phyloP scores from a whole-genome alignment of 805 yeast genomes.

The Metschnikowia borealis region DNA sequence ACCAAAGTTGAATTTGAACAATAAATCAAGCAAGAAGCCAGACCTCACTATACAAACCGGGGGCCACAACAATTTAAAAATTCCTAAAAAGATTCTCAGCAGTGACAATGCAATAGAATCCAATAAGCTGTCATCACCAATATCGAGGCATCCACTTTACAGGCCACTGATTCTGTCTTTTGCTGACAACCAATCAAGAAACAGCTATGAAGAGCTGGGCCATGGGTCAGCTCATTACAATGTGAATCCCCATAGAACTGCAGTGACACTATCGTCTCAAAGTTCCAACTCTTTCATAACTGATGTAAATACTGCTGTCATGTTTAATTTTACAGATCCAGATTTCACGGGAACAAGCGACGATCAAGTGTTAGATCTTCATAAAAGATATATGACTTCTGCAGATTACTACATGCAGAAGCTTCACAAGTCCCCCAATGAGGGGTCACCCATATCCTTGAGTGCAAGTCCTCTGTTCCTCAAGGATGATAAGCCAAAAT shows the following conservation, averaged over 20 bases:
- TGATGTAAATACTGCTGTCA: slow-evolving; percentile 6
- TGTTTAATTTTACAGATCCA: slow-evolving; percentile 12
- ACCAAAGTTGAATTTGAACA: slow-evolving; percentile 2
- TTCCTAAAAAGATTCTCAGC: slow-evolving; percentile 8
- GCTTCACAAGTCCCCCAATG: slow-evolving; percentile 7
- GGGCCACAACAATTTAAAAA: slow-evolving; percentile 7
- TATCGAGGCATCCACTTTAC: slow-evolving; percentile 1
- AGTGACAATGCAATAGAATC: slow-evolving; percentile 1
- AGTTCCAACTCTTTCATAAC: slow-evolving; percentile 13
- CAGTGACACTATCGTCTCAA: slow-evolving; percentile 13
- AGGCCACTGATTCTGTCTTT: slow-evolving; percentile 2
- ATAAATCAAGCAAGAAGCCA: slow-evolving; percentile 3
- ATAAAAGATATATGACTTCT: slow-evolving; percentile 14
- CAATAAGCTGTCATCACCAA: slow-evolving; percentile 2
- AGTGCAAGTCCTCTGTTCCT: background rate
- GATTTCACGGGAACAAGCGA: slow-evolving; percentile 4
- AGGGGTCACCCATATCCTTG: background rate
- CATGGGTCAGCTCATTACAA: background rate
- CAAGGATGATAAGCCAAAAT: slow-evolving; percentile 4
- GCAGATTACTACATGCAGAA: slow-evolving; percentile 14
- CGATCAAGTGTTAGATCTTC: slow-evolving; percentile 10
- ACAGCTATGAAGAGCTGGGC: background rate
- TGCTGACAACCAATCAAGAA: slow-evolving; percentile 1
- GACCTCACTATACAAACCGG: slow-evolving; percentile 8
- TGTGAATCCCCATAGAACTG: slow-evolving; percentile 3